These are phyloP conservation scores for Podospora fimiseda DNA, from an alignment of 495 filamentous ascomycete species.

Conservation along the genomic window DNA sequence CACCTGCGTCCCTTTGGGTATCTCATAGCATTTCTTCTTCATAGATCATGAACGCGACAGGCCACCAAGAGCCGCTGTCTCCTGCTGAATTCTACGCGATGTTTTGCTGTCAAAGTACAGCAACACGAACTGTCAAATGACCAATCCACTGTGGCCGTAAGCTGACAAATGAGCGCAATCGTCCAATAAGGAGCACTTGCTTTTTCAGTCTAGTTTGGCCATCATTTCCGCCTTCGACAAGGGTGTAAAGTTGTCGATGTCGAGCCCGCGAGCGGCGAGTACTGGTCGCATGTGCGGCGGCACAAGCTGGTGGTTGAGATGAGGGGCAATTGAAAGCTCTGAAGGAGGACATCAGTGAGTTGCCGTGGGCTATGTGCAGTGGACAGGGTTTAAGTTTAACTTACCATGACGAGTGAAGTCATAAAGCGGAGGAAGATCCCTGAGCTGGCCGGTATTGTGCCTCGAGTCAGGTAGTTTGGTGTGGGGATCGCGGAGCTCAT, in stretches of 20 bases:
- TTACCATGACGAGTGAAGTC: slow-evolving; percentile 92
- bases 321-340: slow-evolving; percentile 94
- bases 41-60: slow-evolving; percentile 23
- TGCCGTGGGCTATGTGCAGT: background rate
- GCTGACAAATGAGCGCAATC: slow-evolving; percentile 12
- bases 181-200: slow-evolving; percentile 1
- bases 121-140: slow-evolving; percentile 20
- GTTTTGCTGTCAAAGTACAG: slow-evolving; percentile 25
- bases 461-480: slow-evolving; percentile 91
- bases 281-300: slow-evolving; percentile 71
- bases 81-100: slow-evolving; percentile 18
- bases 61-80: slow-evolving; percentile 22
- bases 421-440: slow-evolving; percentile 82
- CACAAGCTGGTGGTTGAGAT: slow-evolving; percentile 80
- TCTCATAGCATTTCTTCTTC: slow-evolving; percentile 18
- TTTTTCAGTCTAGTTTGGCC: slow-evolving; percentile 84
- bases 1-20: slow-evolving; percentile 18
- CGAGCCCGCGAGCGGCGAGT: slow-evolving; percentile 70
- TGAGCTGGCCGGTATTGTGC: slow-evolving; percentile 64
- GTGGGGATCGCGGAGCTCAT: slow-evolving; percentile 83
- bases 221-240: slow-evolving; percentile 93
- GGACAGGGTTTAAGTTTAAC: slow-evolving; percentile 16
- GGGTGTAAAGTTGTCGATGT: slow-evolving; percentile 90
- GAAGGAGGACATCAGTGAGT: background rate
- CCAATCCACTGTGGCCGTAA: slow-evolving; percentile 13